Conservation (phyloP, 306 rosid genomes). For the Luffa acutangula region DNA sequence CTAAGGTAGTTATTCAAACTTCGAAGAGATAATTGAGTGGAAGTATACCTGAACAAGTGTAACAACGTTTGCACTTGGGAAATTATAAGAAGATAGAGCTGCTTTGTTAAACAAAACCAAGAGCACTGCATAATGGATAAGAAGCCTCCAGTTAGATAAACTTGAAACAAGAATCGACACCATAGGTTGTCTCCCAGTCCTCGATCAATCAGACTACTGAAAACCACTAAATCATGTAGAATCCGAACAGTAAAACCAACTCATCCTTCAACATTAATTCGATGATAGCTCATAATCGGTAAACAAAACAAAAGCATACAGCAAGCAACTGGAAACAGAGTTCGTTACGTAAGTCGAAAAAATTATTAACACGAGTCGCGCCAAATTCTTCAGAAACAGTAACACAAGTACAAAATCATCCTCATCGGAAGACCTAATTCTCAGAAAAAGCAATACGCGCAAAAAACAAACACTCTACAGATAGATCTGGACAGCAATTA, state of each 20-base stretch:
- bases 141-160: neutral
- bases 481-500: neutral
- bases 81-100: conserved; percentile 80
- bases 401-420: neutral
- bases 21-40: neutral
- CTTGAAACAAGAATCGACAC: neutral
- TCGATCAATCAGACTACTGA: neutral
- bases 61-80: conserved; percentile 77
- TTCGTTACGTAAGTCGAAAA: neutral
- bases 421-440: neutral
- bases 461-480: neutral
- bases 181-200: neutral
- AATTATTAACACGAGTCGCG: neutral
- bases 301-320: neutral
- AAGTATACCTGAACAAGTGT: conserved; percentile 80
- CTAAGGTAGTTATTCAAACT: neutral
- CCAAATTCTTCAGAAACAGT: neutral
- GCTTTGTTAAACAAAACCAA: conserved; percentile 92
- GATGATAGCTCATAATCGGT: neutral
- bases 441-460: neutral
- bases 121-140: conserved; percentile 38
- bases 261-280: neutral
- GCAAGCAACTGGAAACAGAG: neutral
- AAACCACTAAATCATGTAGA: neutral
- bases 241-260: neutral